Percentiles rank a stretch among this genome's conserved stretches.
Conservation (phyloP, 176 grass and related monocot species). For the Oryza coarctata region DNA sequence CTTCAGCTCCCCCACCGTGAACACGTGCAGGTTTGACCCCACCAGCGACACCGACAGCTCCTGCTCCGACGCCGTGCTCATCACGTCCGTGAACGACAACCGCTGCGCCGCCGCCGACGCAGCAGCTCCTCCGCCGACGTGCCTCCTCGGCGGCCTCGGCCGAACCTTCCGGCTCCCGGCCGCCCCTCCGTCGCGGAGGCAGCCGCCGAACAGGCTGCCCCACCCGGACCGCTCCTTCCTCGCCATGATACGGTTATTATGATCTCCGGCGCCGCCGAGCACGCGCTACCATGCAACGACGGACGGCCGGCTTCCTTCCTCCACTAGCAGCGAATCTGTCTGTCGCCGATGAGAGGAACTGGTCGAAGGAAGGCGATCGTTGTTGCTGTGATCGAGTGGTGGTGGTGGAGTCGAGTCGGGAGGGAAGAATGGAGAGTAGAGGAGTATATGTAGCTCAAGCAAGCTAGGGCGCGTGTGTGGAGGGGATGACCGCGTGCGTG, state of each 20-base stretch:
- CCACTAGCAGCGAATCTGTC: too few relatives aligned
- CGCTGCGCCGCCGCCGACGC: conserved; percentile 26
- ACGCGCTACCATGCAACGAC: not conserved
- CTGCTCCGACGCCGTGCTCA: conserved; percentile 58
- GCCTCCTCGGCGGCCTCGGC: not conserved
- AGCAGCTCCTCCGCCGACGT: not conserved
- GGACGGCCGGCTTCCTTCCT: too few relatives aligned
- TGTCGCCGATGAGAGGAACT: too few relatives aligned
- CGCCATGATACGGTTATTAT: conserved; percentile 8
- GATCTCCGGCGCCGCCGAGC: not conserved
- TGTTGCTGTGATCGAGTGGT: not conserved
- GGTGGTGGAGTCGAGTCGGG: not conserved
- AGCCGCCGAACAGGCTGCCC: conserved; percentile 31
- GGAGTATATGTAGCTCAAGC: conserved; percentile 22
- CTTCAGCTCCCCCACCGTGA: conserved; percentile 67
- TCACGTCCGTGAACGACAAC: conserved; percentile 63
- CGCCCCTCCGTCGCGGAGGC: not conserved
- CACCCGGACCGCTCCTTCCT: conserved; percentile 1
- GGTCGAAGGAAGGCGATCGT: too few relatives aligned
- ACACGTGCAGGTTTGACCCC: conserved; percentile 73
- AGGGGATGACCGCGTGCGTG: not conserved
- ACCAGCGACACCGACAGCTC: conserved; percentile 76
- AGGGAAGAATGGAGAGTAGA: not conserved
- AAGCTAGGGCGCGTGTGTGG: not conserved
- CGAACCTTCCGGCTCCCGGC: conserved; percentile 29